These are phyloP conservation scores for Ceratobasidium sp. DNA, from an alignment of 1,284 basidiomycete genomes.

Conservation along the genomic window DNA sequence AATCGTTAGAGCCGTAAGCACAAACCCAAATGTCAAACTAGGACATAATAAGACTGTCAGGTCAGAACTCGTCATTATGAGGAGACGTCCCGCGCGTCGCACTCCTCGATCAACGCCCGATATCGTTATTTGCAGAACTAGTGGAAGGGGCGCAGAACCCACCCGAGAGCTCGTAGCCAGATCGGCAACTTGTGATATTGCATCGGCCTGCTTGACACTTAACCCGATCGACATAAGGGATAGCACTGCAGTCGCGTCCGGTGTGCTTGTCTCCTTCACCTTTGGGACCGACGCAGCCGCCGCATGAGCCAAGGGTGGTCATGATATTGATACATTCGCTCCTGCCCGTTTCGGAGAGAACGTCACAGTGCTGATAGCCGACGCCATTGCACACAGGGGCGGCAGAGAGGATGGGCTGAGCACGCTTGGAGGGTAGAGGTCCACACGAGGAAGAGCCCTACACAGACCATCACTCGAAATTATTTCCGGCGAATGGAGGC, in stretches of 20 bases:
- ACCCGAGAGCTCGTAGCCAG: background rate
- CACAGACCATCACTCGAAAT: slow-evolving; percentile 4
- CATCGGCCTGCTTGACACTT: background rate
- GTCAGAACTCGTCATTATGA: too few relatives aligned
- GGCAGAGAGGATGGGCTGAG: background rate
- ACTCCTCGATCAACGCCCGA: too few relatives aligned
- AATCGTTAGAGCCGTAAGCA: too few relatives aligned
- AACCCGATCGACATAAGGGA: background rate
- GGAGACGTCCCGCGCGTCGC: too few relatives aligned
- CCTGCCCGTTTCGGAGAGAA: background rate
- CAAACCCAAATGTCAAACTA: too few relatives aligned
- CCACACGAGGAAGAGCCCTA: background rate
- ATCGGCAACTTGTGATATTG: background rate
- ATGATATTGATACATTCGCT: background rate
- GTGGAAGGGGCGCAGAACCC: background rate
- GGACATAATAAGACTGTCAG: too few relatives aligned
- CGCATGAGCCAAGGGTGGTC: background rate
- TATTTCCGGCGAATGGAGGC: slow-evolving; percentile 14
- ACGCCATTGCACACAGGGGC: background rate
- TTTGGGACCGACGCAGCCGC: background rate
- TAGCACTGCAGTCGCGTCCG: background rate
- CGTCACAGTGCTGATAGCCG: background rate
- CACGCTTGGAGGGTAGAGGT: background rate
- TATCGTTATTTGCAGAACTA: too few relatives aligned
- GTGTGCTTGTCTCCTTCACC: background rate